Base-by-base conservation (phyloP, 2,329 filamentous ascomycete species). In the Exophiala lecanii-corni region DNA sequence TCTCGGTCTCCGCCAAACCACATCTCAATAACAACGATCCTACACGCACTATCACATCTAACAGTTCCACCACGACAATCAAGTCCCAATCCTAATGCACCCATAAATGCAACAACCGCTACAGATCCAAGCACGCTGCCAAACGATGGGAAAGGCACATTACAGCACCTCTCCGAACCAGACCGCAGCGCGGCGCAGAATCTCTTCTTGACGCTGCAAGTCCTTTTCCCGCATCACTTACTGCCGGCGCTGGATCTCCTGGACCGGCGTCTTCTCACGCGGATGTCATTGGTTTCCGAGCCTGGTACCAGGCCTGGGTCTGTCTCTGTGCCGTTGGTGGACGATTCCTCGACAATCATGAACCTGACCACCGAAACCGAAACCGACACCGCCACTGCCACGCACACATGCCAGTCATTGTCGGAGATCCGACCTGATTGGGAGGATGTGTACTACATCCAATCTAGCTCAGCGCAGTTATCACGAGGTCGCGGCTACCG, bases 171-270 rank as follows among this genome's bases (percentile, higher is more conserved):
- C 3, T 41, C 45, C 2, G 5, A 16, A 10, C 9, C 33, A 18
- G 40, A 47, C 12, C 18, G 19, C n/a, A 26, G 37, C 9, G 35
- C 38, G 7, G 53, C 48, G 6, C 51, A 41, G 18, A 36, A 42
- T 7, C 67, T 84, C 12, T 69, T 95, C n/a, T 69, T 88, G 1
- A 88, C 86, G 0, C 75, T 95, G 0, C 89, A 96, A 66, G 84
- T 88, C 23, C 69, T 96, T 10, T 94, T 94, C 58, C 89, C 89
- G 0, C 78, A 79, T 50, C 76, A 88, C 41, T 68, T 96, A 2
- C 79, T 96, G 1, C 86, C 88, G 2, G 88, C 91, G 0, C 73
- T 98, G 2, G 89, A 97, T 62, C 73, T 97, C 0, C 73, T 98
- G 1, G 92, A 98, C 62, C 78, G 87, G 18, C 69, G 75, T 2